phyloP scores from a whole-genome alignment of 2,329 filamentous ascomycete genomes.

The Pezicula carpinea region DNA sequence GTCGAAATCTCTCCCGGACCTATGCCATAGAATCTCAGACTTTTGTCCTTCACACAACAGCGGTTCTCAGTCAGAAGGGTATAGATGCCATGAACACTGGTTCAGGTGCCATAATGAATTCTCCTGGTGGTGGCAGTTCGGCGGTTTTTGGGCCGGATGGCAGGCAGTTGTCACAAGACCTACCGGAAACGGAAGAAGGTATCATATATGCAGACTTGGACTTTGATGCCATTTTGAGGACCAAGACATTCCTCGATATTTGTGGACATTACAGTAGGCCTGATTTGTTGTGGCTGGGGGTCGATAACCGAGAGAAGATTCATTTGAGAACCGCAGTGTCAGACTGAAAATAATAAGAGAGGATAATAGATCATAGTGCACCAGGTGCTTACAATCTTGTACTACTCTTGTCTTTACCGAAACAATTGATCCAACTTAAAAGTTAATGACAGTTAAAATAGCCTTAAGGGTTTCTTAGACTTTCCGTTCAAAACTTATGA shows the following conservation, averaged over 20 bases:
- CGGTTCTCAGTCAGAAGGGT: constrained; percentile 47
- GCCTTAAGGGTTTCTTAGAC: too few species aligned
- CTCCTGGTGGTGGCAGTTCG: constrained; percentile 41
- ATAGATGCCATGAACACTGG: constrained; percentile 30
- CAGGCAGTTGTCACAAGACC: constrained; percentile 34
- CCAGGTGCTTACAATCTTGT: too few species aligned
- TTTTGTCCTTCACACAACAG: constrained; percentile 50
- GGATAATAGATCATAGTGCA: too few species aligned
- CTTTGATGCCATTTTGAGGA: not conserved
- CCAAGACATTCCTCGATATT: not conserved
- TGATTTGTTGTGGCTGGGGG: not conserved
- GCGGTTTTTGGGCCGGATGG: constrained; percentile 51
- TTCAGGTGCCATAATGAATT: constrained; percentile 39
- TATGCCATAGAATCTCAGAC: constrained; percentile 54
- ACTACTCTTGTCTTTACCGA: too few species aligned
- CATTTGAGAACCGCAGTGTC: too few species aligned
- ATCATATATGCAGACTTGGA: constrained; percentile 36
- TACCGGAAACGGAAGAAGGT: constrained; percentile 47
- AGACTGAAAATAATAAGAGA: too few species aligned
- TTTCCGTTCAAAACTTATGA: too few species aligned
- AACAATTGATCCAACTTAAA: too few species aligned
- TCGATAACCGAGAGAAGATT: not conserved
- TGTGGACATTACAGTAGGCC: not conserved
- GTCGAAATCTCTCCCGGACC: constrained; percentile 42
- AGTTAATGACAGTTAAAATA: too few species aligned